Evolutionary conservation across 108 stramenopile genomes (phyloP), one percentile per base, ranked within the genome.

Genomic region (Cyclotella sp.): DNA sequence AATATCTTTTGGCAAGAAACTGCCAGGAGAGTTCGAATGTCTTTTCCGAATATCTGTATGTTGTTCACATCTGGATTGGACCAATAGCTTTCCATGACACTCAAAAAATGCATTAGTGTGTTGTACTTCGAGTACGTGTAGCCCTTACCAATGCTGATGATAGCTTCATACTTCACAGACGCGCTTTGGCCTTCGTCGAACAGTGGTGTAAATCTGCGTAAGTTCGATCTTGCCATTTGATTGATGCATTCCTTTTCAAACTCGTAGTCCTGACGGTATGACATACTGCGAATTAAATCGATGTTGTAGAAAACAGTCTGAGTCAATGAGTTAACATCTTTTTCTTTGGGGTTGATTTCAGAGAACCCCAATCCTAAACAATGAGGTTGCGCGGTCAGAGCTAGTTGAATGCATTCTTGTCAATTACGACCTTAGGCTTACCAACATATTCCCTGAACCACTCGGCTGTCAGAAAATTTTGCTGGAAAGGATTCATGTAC

Each of bases 161-260:
- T 55, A 16, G 63, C 55, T 40, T 83, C 74, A 68, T 83, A 84
- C 42, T 73, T 81, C n/a, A 71, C 44, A 41, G 55, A 40, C 13
- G 79, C 52, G 30, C 12, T 73, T 26, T 72, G 70, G 7, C 57
- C 55, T 9, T 57, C 85, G 13, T 80, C 47, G 29, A 83, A 84
- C 67, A 73, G 58, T 18, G 73, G 34, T n/a, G 29, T 42, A 34
- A 81, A 84, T 61, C 59, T 42, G 21, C 85, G n/a, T n/a, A 84
- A 12, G 22, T 77, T 75, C n/a, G 68, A 43, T 41, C 85, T 73
- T 39, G 85, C 83, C 85, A 86, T 83, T 77, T 86, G 76, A 40
- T 86, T 86, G 69, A 86, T 68, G 21, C 77, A 78, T 76, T 86
- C 85, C 65, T 86, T 86, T 41, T 84, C 85, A 46, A 86, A 86